phyloP scores from a whole-genome alignment of 2,329 filamentous ascomycete species.

The Incumbomyces delicatus region DNA sequence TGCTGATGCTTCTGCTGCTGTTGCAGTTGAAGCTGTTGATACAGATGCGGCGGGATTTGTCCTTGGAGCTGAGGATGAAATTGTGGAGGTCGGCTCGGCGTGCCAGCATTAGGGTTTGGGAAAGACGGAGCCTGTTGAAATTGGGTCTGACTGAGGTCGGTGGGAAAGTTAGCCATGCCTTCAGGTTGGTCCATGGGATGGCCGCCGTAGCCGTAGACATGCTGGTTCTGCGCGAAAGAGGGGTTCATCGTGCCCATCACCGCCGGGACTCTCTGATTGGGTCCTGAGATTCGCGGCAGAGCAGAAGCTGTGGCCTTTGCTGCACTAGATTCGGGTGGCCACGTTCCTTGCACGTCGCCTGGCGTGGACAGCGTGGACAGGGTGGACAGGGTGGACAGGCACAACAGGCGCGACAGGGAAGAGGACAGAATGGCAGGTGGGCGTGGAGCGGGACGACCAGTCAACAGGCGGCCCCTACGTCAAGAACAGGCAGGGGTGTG shows the following conservation, averaged over 20 bases:
- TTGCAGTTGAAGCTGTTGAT: slow-evolving; percentile 19
- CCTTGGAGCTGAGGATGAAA: slow-evolving; percentile 14
- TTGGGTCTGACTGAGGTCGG: slow-evolving; percentile 15
- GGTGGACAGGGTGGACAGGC: slow-evolving; percentile 2
- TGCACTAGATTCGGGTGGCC: not conserved
- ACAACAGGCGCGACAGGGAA: too few species aligned
- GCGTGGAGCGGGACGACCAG: slow-evolving; percentile 8
- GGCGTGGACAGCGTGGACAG: slow-evolving; percentile 1
- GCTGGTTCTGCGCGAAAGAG: slow-evolving; percentile 11
- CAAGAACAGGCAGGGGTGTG: not conserved
- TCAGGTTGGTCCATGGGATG: slow-evolving; percentile 9
- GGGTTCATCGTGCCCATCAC: slow-evolving; percentile 20
- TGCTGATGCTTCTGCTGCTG: slow-evolving; percentile 6
- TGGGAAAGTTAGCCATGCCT: slow-evolving; percentile 8
- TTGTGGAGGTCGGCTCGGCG: slow-evolving; percentile 13
- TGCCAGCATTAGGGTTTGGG: slow-evolving; percentile 6
- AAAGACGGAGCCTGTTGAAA: slow-evolving; percentile 14
- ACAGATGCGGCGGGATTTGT: slow-evolving; percentile 12
- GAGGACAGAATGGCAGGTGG: not conserved
- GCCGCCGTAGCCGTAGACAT: slow-evolving; percentile 4
- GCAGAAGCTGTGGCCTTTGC: not conserved
- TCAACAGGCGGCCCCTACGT: not conserved
- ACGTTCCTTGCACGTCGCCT: slow-evolving; percentile 7
- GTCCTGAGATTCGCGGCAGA: slow-evolving; percentile 1
- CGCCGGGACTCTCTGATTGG: slow-evolving; percentile 2